Evolutionary conservation across 805 yeast genomes (phyloP), one percentile per base, ranked within the genome.

Genomic region (Spathaspora boniae): DNA sequence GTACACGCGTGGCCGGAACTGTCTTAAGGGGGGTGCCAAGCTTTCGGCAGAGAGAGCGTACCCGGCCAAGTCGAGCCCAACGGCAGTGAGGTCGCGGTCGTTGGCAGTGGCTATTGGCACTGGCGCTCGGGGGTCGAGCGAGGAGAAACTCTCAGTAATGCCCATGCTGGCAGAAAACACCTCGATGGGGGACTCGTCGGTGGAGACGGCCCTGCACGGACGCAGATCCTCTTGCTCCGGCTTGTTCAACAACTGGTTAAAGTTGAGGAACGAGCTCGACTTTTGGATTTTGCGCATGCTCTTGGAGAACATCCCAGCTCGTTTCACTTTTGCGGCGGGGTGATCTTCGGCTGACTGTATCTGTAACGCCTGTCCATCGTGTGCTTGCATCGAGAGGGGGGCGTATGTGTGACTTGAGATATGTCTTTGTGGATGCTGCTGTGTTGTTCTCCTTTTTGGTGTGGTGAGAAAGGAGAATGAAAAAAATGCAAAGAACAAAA

Each of bases 51-150:
- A 49, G n/a, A 56, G 37, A 1, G 58, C 64, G 29, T 44, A 50
- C 3, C 62, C 64, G 5, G 56, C 60, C 21, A 56, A 42, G 32
- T 51, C 43, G 19, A 59, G 41, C 2, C 65, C 66, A 16, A 48
- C 38, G 12, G 45, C 32, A 28, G 11, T 21, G 4, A 29, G 11
- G 25, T 34, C 16, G 9, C 15, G 6, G 12, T 29, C 21, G 16
- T 12, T 26, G 26, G 15, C 28, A 20, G 17, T 30, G 25, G 14
- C 30, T 38, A n/a, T 30, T 6, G 11, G 26, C 17, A n/a, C 32
- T 40, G n/a, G n/a, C 9, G 26, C 15, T 20, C 32, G 41, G 1
- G 53, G 53, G 26, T 48, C 53, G 21, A 47, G 32, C 2, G 46
- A 44, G 7, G 48, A 30, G 33, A 36, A 37, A 26, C 44, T 46